Percentiles rank a stretch among this genome's conserved stretches.
phyloP scores from a whole-genome alignment of 2,329 filamentous ascomycete genomes.

The Biscogniauxia sp. region DNA sequence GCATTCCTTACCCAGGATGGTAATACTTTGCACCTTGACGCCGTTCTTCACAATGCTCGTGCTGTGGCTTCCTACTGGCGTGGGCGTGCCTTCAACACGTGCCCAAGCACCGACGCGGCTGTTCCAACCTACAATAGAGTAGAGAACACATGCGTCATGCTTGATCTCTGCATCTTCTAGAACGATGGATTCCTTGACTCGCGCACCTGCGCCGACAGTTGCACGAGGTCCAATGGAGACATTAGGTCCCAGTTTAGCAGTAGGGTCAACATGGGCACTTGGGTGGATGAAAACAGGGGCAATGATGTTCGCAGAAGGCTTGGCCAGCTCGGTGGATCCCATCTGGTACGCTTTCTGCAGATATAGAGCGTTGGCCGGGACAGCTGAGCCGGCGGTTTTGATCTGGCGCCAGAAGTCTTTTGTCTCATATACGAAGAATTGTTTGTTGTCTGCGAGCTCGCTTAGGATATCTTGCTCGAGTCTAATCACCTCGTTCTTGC shows the following conservation, averaged over 20 bases:
- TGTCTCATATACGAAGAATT: constrained; percentile 97
- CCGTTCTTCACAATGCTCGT: constrained; percentile 97
- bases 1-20: constrained; percentile 95
- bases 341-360: constrained; percentile 89
- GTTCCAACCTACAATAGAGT: constrained; percentile 96
- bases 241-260: constrained; percentile 94
- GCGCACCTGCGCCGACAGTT: constrained; percentile 78
- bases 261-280: constrained; percentile 83
- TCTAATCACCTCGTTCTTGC: constrained; percentile 83
- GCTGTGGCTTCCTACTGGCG: constrained; percentile 79
- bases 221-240: constrained; percentile 93
- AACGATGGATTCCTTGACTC: constrained; percentile 94
- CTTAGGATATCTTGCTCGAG: constrained; percentile 96
- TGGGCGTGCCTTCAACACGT: constrained; percentile 92
- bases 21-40: constrained; percentile 97
- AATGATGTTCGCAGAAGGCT: constrained; percentile 82
- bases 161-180: constrained; percentile 94
- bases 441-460: constrained; percentile 93
- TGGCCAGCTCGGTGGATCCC: constrained; percentile 75
- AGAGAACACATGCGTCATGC: constrained; percentile 92
- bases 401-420: constrained; percentile 99
- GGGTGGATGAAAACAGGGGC: constrained; percentile 95
- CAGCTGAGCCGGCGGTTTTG: constrained; percentile 96
- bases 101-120: constrained; percentile 97
- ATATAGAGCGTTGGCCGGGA: constrained; percentile 95